A percentile compares a stretch with the other conserved stretches of the same genome.
phyloP scores from a whole-genome alignment of 805 yeast species.

The Pichia rugopelliculosa region DNA sequence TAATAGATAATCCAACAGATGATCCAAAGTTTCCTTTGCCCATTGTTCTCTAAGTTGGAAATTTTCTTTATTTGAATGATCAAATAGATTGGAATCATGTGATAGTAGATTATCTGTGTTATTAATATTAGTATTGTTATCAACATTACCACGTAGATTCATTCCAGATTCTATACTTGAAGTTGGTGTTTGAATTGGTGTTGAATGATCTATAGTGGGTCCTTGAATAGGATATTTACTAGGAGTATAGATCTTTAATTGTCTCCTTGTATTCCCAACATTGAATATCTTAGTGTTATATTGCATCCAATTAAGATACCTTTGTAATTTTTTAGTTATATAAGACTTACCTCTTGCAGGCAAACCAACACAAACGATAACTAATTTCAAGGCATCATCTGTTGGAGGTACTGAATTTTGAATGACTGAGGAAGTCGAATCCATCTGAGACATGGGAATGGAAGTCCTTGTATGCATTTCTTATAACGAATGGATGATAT shows the following conservation, averaged over 20 bases:
- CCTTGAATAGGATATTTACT: slow-evolving; percentile 31
- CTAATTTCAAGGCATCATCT: slow-evolving; percentile 37
- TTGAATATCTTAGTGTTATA: slow-evolving; percentile 61
- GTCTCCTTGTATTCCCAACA: slow-evolving; percentile 67
- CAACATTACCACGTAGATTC: not conserved
- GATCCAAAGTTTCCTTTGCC: slow-evolving; percentile 45
- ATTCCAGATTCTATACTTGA: not conserved
- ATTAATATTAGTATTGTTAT: not conserved
- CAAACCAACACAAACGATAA: slow-evolving; percentile 65
- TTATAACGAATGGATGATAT: no score
- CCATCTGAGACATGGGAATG: no score
- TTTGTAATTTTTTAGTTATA: slow-evolving; percentile 54
- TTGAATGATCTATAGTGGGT: slow-evolving; percentile 19
- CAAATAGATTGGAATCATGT: slow-evolving; percentile 37
- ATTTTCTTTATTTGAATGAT: slow-evolving; percentile 36
- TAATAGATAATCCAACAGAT: slow-evolving; percentile 36
- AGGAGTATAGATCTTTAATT: slow-evolving; percentile 36
- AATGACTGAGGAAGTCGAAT: not conserved
- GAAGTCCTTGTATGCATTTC: no score
- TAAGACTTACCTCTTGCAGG: slow-evolving; percentile 78
- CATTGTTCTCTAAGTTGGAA: slow-evolving; percentile 40
- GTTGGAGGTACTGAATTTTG: not conserved
- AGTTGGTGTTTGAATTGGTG: slow-evolving; percentile 1
- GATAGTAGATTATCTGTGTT: not conserved
- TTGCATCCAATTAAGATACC: slow-evolving; percentile 54